Evolutionary conservation across 768 basidiomycete species (phyloP).

Genomic region (Tephrocybe sp.): DNA sequence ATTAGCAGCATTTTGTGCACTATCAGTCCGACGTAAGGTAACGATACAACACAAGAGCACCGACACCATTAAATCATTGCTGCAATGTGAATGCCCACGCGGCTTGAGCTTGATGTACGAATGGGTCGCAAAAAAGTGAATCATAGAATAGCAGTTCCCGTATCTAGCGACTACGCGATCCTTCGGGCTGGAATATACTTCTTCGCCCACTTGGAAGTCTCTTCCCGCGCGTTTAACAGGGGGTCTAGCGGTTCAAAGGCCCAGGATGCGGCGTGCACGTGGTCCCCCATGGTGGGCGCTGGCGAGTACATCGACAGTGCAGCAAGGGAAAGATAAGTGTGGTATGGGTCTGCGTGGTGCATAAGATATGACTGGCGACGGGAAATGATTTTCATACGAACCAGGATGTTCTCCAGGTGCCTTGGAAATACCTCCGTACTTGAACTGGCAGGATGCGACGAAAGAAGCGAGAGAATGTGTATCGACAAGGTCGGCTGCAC

Average conservation of each 20-base stretch:
- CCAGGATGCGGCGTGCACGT: conserved; percentile 41
- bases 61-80: no score
- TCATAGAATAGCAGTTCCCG: background rate
- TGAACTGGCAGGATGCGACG: conserved; percentile 77
- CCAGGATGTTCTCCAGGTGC: conserved; percentile 78
- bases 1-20: no score
- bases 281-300: conserved; percentile 33
- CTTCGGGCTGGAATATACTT: conserved; percentile 43
- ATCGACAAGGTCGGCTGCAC: conserved; percentile 55
- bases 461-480: conserved; percentile 55
- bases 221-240: conserved; percentile 63
- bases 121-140: background rate
- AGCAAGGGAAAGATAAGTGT: conserved; percentile 89
- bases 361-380: background rate
- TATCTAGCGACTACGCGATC: background rate
- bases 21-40: no score
- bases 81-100: background rate
- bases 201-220: conserved; percentile 67
- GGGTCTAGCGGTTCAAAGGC: conserved; percentile 61
- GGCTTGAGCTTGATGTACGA: background rate
- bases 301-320: conserved; percentile 69
- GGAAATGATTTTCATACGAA: conserved; percentile 22
- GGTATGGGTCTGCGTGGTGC: conserved; percentile 81
- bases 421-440: conserved; percentile 87
- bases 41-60: no score